Evolutionary conservation across 2,329 filamentous ascomycete genomes (phyloP).

Genomic region (Diaporthe ilicicola): DNA sequence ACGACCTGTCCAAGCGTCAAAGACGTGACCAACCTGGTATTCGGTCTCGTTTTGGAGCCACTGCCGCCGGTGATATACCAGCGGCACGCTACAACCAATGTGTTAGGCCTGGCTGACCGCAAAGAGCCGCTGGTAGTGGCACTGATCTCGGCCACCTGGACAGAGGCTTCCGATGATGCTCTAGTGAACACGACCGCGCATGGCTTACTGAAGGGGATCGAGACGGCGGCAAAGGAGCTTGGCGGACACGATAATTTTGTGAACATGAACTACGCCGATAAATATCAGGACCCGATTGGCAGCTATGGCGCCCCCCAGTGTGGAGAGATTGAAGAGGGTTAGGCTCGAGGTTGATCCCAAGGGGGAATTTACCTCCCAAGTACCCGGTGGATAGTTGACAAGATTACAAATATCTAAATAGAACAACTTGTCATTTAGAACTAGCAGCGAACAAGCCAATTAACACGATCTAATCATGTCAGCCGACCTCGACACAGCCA

Average conservation of each 20-base stretch:
- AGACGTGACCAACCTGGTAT: constrained; percentile 18
- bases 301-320: constrained; percentile 25
- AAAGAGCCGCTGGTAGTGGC: constrained; percentile 7
- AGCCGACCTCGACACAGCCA: too few species aligned
- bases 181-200: not conserved
- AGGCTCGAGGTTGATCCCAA: constrained; percentile 14
- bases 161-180: not conserved
- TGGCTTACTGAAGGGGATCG: not conserved
- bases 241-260: constrained; percentile 23
- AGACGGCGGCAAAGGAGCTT: not conserved
- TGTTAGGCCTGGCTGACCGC: constrained; percentile 19
- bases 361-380: not conserved
- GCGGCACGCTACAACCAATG: constrained; percentile 21
- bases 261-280: constrained; percentile 30
- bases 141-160: constrained; percentile 1
- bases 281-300: constrained; percentile 23
- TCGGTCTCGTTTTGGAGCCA: constrained; percentile 21
- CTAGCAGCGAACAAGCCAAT: too few species aligned
- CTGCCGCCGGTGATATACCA: constrained; percentile 25
- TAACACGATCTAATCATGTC: too few species aligned
- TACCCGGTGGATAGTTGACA: constrained; percentile 5
- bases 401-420: too few species aligned
- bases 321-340: constrained; percentile 3
- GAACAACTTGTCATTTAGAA: too few species aligned
- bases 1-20: not conserved